Evolutionary conservation across 1,139 yeast species (phyloP), one percentile per base, ranked within the genome.

Genomic region (Scheffersomyces cryptocercus): DNA sequence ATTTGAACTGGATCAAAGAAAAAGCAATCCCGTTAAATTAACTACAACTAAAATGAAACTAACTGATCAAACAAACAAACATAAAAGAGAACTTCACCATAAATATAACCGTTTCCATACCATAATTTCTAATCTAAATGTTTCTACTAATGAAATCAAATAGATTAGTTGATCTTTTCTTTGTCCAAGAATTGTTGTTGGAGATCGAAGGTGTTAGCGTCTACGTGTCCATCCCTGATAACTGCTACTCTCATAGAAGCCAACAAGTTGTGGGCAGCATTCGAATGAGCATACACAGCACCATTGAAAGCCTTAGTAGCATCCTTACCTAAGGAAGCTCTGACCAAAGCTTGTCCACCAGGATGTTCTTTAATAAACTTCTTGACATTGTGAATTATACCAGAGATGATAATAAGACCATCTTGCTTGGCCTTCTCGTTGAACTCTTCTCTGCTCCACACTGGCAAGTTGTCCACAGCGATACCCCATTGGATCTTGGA

Each of bases 221-320:
- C 65, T 33, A 80, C 84, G 50, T 75, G 78, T 48, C 80, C 72
- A 54, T 85, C 91, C 62, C 82, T 78, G 47, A 93, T 84, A 39
- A 93, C 95, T 28, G 97, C 98, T 26, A 93, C 88, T 74, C 99
- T 86, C 96, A 91, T 85, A 31, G 95, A 86, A 29, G 97, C 95
- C 63, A 93, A 81, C 67, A 93, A 73, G 71, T 93, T 93, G 72
- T 93, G 98, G 38, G 97, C 99, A 51, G 99, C 99, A 61, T 91
- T 93, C 37, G 97, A 88, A 70, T 93, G 99, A 42, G 88, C 85
- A 67, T 93, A 93, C 36, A 93, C 99, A 61, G 97, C 98, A 61
- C 99, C 99, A 65, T 90, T 90, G 79, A 93, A 93, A 3, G 96
- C 98, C 59, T 88, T 88, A 34, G 98, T 90, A 40, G 97, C 97